These are phyloP conservation scores for Podospora pseudoanserina DNA, from an alignment of 495 filamentous ascomycete species.

Conservation along the genomic window DNA sequence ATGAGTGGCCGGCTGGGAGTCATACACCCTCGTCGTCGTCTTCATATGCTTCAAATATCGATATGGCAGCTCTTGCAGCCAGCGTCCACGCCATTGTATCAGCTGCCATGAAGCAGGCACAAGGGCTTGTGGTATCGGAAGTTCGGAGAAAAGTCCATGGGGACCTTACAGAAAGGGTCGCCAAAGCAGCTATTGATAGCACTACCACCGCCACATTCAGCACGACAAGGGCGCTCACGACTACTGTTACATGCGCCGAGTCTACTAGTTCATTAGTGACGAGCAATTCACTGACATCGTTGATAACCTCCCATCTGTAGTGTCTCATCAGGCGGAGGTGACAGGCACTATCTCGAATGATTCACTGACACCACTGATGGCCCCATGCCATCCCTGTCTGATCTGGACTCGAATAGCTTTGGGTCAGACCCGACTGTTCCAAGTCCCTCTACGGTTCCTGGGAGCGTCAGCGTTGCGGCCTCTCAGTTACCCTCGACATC, in stretches of 20 bases:
- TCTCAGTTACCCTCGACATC: background rate
- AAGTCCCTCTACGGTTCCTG: background rate
- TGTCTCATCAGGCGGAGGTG: background rate
- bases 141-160: constrained; percentile 20
- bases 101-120: constrained; percentile 18
- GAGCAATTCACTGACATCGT: background rate
- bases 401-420: background rate
- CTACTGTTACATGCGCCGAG: constrained; percentile 14
- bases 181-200: constrained; percentile 17
- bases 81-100: constrained; percentile 22
- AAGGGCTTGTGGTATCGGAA: constrained; percentile 18
- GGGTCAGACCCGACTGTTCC: background rate
- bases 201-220: constrained; percentile 22
- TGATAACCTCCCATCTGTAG: background rate
- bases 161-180: constrained; percentile 14
- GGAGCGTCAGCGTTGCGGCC: background rate
- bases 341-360: background rate
- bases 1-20: constrained; percentile 17
- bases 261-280: background rate
- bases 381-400: background rate
- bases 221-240: constrained; percentile 16
- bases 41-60: constrained; percentile 5
- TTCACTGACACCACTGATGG: background rate
- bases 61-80: constrained; percentile 19
- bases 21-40: background rate